phyloP scores from a whole-genome alignment of 177 flowering plant species.

The Telopea speciosissima region DNA sequence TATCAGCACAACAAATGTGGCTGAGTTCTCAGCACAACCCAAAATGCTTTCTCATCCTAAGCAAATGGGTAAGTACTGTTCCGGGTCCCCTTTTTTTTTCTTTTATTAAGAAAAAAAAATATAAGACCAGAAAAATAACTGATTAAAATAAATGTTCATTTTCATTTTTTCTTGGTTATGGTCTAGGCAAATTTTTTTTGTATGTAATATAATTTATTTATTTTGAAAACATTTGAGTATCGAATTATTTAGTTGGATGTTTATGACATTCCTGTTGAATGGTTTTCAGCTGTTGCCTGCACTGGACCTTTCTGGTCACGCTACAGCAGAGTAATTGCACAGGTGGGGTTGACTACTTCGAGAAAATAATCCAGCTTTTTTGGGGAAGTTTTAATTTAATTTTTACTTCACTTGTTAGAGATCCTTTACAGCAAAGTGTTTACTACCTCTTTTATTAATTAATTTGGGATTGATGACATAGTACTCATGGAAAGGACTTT shows the following conservation, averaged over 20 bases:
- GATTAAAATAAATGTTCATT: no score
- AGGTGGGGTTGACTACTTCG: conserved; percentile 34
- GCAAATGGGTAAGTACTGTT: conserved; percentile 52
- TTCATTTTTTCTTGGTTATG: no score
- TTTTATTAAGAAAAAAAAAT: neutral
- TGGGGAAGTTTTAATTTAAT: neutral
- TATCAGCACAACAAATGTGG: conserved; percentile 80
- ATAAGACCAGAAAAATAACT: no score
- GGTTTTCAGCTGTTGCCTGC: conserved; percentile 47
- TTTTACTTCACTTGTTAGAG: neutral
- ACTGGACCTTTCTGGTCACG: conserved; percentile 82
- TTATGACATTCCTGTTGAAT: neutral
- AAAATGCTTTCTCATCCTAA: conserved; percentile 84
- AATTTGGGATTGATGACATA: neutral
- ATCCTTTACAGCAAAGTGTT: neutral
- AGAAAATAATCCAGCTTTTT: neutral
- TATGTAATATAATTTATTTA: no score
- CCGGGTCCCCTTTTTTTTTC: no score
- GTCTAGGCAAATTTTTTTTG: neutral
- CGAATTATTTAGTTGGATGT: neutral
- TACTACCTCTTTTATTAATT: neutral
- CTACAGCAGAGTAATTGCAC: conserved; percentile 69
- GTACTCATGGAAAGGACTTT: neutral
- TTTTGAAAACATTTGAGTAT: neutral
- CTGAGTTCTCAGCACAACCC: conserved; percentile 85